Conservation (phyloP, 768 basidiomycete genomes). For the Serendipita sp. region DNA sequence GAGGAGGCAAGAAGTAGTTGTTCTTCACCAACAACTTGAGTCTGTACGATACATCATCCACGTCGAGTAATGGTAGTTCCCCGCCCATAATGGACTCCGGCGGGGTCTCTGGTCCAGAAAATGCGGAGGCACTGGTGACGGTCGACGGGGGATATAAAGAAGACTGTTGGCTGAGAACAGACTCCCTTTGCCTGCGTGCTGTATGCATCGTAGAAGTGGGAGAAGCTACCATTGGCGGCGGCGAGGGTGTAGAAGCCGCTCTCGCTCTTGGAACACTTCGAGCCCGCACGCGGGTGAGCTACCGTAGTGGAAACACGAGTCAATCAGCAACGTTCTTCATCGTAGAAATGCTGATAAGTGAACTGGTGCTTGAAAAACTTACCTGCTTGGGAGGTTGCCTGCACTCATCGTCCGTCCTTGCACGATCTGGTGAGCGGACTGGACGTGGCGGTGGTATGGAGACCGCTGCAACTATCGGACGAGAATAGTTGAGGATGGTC, state of each 20-base stretch:
- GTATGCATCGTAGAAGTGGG: not conserved
- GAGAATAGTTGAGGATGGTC: not conserved
- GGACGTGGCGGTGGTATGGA: not conserved
- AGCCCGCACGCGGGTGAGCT: not conserved
- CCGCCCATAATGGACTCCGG: slow-evolving; percentile 18
- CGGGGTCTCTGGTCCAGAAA: slow-evolving; percentile 46
- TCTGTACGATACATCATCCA: slow-evolving; percentile 74
- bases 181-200: slow-evolving; percentile 19
- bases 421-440: not conserved
- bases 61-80: slow-evolving; percentile 20
- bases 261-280: not conserved
- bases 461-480: not conserved
- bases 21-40: slow-evolving; percentile 72
- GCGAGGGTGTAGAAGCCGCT: slow-evolving; percentile 8
- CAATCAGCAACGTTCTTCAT: not conserved
- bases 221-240: slow-evolving; percentile 6
- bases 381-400: not conserved
- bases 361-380: not conserved
- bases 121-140: slow-evolving; percentile 31
- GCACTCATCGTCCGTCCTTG: not conserved
- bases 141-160: slow-evolving; percentile 58
- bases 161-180: slow-evolving; percentile 44
- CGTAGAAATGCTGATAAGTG: too few relatives aligned
- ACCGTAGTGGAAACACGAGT: not conserved
- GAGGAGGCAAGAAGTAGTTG: slow-evolving; percentile 77